Base-by-base conservation (phyloP, 2,329 filamentous ascomycete genomes). In the Phialocephala sp. region DNA sequence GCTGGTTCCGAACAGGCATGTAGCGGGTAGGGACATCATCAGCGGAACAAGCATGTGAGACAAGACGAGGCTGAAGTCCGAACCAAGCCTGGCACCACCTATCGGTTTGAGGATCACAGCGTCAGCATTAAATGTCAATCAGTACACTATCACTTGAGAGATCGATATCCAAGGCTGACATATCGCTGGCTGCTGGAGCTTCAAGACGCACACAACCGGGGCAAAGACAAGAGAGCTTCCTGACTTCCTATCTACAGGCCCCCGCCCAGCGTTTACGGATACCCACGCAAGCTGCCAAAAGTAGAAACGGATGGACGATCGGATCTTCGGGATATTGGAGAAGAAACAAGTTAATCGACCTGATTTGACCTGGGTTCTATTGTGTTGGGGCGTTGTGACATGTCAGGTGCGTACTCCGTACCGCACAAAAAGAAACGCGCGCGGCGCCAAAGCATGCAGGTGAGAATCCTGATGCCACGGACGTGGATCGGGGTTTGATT, bases 381-480 rank as follows among this genome's bases (percentile, higher is more conserved):
- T 6, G 11, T 14, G 22, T 35, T 54, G 50, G 5, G 14, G 24
- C 24, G 18, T 54, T 32, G 55, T 57, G 55, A 37, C 55, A 39
- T 35, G 35, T 57, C 55, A 57, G 55, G 36, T 57, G 32, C n/a
- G 32, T 14, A 27, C 27, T 27, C 11, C 50, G 24, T 15, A 27
- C 11, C 35, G 50, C 50, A 54, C 22, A 35, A 54, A 18, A 35
- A 27, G 11, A 54, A 35, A 22, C 43, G 43, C 43, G n/a, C 50
- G 24, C n/a, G 24, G 27, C 24, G 22, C 24, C 12, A 54, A 32
- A 52, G 3, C 6, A 15, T 15, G 50, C 55, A 41, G 55, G 36
- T 36, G 24, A 22, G 55, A 57, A n/a, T 57, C 55, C 55, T 57
- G 55, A 27, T 37, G 32, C 55, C 55, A 39, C 39, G 55, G 55